Evolutionary conservation across 176 grass and related monocot species (phyloP), one percentile per base, ranked within the genome.

Genomic region (Triticum dicoccoides): DNA sequence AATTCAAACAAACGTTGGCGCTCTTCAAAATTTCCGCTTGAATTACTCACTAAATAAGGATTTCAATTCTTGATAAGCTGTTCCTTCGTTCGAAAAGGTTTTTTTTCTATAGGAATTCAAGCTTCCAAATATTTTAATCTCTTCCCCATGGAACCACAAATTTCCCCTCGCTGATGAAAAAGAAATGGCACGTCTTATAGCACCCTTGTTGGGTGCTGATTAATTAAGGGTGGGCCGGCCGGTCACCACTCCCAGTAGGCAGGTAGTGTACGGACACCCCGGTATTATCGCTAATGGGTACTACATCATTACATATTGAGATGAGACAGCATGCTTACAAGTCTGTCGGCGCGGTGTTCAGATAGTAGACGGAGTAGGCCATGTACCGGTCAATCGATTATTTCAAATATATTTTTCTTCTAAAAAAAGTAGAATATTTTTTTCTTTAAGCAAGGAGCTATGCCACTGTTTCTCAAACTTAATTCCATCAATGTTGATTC

Each of bases 151-250:
- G 59, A 80, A 45, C 76, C 66, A 25, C 41, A 67, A 79, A 11
- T 18, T 13, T 75, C 56, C 33, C 5, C 58, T 80, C 34, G 18
- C 33, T 75, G 58, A 76, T 20, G 24, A 45, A 61, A 33, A 64
- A 30, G 18, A 14, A 80, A 72, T 24, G 56, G 59, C 33, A 30
- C 17, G 33, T 83, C 84, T 15, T 14, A 67, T 82, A 70, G 29
- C 35, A 77, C 83, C 83, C 8, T 80, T 65, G 75, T 87, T 87
- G 37, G 80, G 84, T 87, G 73, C 41, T 86, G 70, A 23, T 72
- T 86, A 78, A 65, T 35, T 44, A 66, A 87, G 37, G 69, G 33
- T 44, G 61, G 47, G 56, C 88, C 2, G 54, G 18, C 69, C 23
- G 37, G 35, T 82, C 73, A 59, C 84, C 80, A 12, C 69, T 71